Evolutionary conservation across 345 rosid species (phyloP).

Genomic region (Triadica sebifera): DNA sequence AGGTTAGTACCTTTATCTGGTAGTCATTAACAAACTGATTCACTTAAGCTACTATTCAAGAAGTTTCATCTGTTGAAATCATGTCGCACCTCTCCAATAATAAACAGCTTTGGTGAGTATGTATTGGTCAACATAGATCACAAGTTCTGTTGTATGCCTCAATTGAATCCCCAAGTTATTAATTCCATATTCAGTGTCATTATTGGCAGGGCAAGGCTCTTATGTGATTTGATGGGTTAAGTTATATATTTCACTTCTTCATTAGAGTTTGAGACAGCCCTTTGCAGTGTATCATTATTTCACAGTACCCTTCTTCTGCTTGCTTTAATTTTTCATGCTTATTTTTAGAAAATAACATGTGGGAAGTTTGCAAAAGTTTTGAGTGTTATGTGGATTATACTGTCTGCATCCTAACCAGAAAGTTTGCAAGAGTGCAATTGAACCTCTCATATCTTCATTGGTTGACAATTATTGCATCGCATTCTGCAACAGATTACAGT

Average conservation of each 20-base stretch:
- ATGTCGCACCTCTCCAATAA: neutral
- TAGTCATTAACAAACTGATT: neutral
- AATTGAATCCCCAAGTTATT: neutral
- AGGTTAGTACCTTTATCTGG: neutral
- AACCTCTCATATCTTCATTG: neutral
- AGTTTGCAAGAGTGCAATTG: neutral
- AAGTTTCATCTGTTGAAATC: neutral
- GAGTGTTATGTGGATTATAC: neutral
- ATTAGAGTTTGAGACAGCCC: neutral
- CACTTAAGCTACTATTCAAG: neutral
- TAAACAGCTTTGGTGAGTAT: neutral
- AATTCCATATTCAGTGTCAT: neutral
- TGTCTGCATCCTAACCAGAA: neutral
- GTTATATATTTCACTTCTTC: neutral
- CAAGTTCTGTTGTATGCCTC: neutral
- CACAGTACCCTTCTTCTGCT: neutral
- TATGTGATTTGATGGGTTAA: neutral
- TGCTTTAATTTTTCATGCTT: neutral
- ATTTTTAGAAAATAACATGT: neutral
- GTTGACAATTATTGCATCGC: neutral
- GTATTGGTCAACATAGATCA: neutral
- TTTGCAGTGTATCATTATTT: neutral
- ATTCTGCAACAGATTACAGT: slow-evolving; percentile 63
- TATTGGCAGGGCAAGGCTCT: too few species aligned
- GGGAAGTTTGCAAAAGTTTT: neutral